A percentile compares a stretch with the other conserved stretches of the same genome.
Conservation (phyloP, 2,329 filamentous ascomycete species). For the Pseudonectria buxi region DNA sequence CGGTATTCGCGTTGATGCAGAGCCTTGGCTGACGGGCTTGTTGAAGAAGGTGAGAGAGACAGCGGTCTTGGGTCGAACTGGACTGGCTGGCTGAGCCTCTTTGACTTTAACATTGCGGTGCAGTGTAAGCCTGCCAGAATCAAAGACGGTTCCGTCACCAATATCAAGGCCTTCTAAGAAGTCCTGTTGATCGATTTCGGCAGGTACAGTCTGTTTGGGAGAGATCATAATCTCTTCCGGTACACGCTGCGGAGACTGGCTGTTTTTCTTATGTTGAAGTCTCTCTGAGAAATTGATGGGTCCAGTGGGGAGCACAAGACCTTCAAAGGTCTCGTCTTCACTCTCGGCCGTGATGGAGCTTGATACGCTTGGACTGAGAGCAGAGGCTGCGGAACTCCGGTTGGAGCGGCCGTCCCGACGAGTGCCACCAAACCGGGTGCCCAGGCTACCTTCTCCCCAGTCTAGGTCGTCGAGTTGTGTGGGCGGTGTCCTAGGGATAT, state of each 20-base stretch:
- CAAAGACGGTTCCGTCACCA: conserved; percentile 74
- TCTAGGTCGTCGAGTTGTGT: conserved; percentile 71
- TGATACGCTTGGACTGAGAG: conserved; percentile 84
- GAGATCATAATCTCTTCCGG: conserved; percentile 30
- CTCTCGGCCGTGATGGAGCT: conserved; percentile 89
- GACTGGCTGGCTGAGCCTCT: conserved; percentile 60
- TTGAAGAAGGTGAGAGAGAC: conserved; percentile 90
- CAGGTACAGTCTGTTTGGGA: conserved; percentile 25
- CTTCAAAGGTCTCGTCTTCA: conserved; percentile 86
- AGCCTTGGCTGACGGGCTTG: conserved; percentile 41
- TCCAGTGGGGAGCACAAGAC: conserved; percentile 77
- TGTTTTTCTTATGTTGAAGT: conserved; percentile 63
- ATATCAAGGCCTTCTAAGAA: conserved; percentile 83
- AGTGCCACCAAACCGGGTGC: conserved; percentile 84
- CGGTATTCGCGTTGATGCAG: conserved; percentile 65
- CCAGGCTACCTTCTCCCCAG: conserved; percentile 89
- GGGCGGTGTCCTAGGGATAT: conserved; percentile 57
- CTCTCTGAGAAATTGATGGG: conserved; percentile 78
- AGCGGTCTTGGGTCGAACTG: conserved; percentile 64
- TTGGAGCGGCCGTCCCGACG: conserved; percentile 70
- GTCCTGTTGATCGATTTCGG: conserved; percentile 58
- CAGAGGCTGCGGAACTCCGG: conserved; percentile 80
- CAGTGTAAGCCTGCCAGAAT: conserved; percentile 71
- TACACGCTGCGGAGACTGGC: conserved; percentile 47
- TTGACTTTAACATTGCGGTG: conserved; percentile 92